These are phyloP conservation scores for Wolfiporia cocos DNA, from an alignment of 1,284 basidiomycete genomes.

Conservation along the genomic window DNA sequence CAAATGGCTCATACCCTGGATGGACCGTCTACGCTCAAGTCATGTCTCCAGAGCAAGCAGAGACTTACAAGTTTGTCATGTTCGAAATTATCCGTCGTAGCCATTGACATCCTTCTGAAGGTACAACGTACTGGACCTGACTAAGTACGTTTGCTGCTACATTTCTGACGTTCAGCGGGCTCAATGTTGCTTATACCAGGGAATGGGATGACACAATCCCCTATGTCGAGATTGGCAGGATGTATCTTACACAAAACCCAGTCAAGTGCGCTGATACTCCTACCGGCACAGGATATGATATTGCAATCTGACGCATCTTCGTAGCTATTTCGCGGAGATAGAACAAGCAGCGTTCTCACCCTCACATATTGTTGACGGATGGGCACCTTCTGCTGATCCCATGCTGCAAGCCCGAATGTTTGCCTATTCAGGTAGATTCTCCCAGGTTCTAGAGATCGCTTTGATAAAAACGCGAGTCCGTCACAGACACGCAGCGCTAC, in stretches of 20 bases:
- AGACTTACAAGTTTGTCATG: constrained; percentile 55
- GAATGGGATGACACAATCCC: constrained; percentile 38
- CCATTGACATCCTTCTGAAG: no score
- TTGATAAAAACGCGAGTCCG: neutral
- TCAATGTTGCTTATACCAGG: constrained; percentile 6
- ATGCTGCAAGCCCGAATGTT: constrained; percentile 39
- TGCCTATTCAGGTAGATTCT: constrained; percentile 32
- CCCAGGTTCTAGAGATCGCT: no score
- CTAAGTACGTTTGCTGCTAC: constrained; percentile 44
- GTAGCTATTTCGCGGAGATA: constrained; percentile 72
- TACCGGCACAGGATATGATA: no score
- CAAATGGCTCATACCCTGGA: constrained; percentile 65
- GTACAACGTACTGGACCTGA: constrained; percentile 78
- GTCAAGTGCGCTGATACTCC: constrained; percentile 53
- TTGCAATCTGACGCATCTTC: neutral
- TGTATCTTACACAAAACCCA: constrained; percentile 83
- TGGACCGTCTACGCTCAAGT: constrained; percentile 84
- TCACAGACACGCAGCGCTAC: constrained; percentile 29
- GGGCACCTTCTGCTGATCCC: constrained; percentile 38
- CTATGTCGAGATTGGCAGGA: constrained; percentile 74
- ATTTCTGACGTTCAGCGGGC: neutral
- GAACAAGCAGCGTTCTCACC: constrained; percentile 86
- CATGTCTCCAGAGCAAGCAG: constrained; percentile 83
- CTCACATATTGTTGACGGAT: constrained; percentile 56
- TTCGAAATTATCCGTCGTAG: neutral